phyloP scores from a whole-genome alignment of 768 basidiomycete species.

The Sutorius australiensis region DNA sequence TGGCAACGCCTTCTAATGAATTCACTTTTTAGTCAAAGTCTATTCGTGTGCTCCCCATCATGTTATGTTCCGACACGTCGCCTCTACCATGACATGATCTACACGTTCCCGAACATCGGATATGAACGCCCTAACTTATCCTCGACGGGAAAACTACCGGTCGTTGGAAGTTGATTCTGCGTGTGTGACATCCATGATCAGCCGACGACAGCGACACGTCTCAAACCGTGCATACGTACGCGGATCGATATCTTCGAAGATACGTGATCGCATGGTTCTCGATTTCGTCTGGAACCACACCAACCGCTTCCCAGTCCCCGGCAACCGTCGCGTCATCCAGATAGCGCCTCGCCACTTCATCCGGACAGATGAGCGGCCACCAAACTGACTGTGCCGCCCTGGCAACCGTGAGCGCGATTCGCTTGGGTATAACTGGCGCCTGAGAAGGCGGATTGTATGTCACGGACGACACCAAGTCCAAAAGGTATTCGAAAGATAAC shows the following conservation, averaged over 20 bases:
- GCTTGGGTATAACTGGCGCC: conserved; percentile 75
- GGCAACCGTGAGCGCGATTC: conserved; percentile 60
- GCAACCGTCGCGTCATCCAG: conserved; percentile 72
- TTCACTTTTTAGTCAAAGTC: conserved; percentile 18
- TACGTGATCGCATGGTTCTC: conserved; percentile 89
- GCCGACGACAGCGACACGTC: conserved; percentile 2
- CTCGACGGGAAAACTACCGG: conserved; percentile 63
- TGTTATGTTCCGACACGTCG: conserved; percentile 10
- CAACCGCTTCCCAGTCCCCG: conserved; percentile 82
- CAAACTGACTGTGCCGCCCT: conserved; percentile 62
- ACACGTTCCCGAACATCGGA: conserved; percentile 27
- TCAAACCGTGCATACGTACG: conserved; percentile 53
- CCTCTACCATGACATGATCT: conserved; percentile 23
- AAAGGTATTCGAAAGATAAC: conserved; percentile 75
- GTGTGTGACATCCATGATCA: conserved; percentile 7
- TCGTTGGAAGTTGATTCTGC: conserved; percentile 63
- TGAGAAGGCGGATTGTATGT: conserved; percentile 72
- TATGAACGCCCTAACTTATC: conserved; percentile 31
- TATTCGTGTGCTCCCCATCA: conserved; percentile 20
- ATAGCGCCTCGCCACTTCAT: conserved; percentile 86
- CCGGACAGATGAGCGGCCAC: conserved; percentile 92
- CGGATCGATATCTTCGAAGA: conserved; percentile 82
- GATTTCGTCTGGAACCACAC: conserved; percentile 77
- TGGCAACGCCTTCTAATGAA: conserved; percentile 30
- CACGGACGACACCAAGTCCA: conserved; percentile 73